Evolutionary conservation across 208 protist genomes (phyloP).

Genomic region (Trypanosoma theileri): DNA sequence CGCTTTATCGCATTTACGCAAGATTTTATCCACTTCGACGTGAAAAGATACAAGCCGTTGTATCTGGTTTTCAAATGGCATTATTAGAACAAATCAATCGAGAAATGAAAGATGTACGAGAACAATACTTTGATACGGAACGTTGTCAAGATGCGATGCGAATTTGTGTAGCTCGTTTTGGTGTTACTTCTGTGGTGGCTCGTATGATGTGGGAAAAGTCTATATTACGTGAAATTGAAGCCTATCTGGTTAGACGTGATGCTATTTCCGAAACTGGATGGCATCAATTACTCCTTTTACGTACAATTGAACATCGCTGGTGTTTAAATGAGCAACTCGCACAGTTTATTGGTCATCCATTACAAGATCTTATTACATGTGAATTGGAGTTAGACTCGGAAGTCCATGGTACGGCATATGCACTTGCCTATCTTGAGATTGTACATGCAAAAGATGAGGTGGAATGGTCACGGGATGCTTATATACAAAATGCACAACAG

Average conservation of each 20-base stretch:
- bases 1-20: conserved; percentile 56
- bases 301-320: conserved; percentile 80
- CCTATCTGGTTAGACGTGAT: conserved; percentile 62
- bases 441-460: conserved; percentile 71
- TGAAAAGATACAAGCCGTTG: conserved; percentile 64
- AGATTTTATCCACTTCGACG: conserved; percentile 69
- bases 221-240: conserved; percentile 50
- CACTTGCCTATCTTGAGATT: conserved; percentile 74
- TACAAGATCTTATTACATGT: conserved; percentile 44
- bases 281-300: conserved; percentile 85
- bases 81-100: conserved; percentile 62
- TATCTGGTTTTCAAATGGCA: conserved; percentile 61
- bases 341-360: conserved; percentile 67
- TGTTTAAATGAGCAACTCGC: conserved; percentile 69
- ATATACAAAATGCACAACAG: conserved; percentile 46
- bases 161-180: conserved; percentile 51
- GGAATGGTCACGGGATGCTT: conserved; percentile 67
- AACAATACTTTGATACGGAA: conserved; percentile 69
- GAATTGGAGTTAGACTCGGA: conserved; percentile 60
- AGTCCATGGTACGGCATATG: conserved; percentile 82
- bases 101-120: conserved; percentile 60
- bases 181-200: conserved; percentile 51
- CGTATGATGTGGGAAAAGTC: conserved; percentile 76
- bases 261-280: conserved; percentile 80
- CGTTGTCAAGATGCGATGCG: conserved; percentile 41